Conservation (phyloP, 129 eudicot species). For the Flaveria bidentis region DNA sequence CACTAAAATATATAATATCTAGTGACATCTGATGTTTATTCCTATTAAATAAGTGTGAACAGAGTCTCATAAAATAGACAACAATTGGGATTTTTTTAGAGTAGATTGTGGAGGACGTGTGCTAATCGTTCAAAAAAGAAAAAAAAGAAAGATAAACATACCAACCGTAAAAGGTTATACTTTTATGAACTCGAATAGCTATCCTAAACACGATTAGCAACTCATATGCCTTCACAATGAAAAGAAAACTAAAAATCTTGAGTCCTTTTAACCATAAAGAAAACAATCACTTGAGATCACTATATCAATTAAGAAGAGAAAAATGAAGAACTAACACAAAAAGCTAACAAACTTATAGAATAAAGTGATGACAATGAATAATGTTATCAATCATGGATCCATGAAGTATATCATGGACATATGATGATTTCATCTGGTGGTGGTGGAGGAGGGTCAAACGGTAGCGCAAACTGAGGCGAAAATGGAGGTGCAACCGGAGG, state of each 20-base stretch:
- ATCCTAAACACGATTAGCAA: not conserved
- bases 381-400: not conserved
- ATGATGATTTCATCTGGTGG: constrained; percentile 28
- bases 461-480: constrained; percentile 19
- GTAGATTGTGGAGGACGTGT: too few relatives aligned
- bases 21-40: too few relatives aligned
- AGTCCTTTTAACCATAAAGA: constrained; percentile 26
- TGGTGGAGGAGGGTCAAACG: constrained; percentile 38
- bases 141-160: too few relatives aligned
- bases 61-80: too few relatives aligned
- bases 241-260: not conserved
- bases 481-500: constrained; percentile 20
- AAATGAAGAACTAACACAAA: constrained; percentile 23
- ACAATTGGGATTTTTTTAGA: too few relatives aligned
- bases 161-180: not conserved
- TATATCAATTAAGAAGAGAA: constrained; percentile 5
- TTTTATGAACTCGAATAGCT: not conserved
- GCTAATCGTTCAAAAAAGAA: too few relatives aligned
- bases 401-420: constrained; percentile 29
- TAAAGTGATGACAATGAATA: not conserved
- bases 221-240: not conserved
- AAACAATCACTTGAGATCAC: constrained; percentile 17
- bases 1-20: too few relatives aligned
- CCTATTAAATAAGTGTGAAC: too few relatives aligned
- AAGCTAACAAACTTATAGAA: not conserved